Evolutionary conservation across 139 green algal species (phyloP).

Genomic region (Asterochloris erici): DNA sequence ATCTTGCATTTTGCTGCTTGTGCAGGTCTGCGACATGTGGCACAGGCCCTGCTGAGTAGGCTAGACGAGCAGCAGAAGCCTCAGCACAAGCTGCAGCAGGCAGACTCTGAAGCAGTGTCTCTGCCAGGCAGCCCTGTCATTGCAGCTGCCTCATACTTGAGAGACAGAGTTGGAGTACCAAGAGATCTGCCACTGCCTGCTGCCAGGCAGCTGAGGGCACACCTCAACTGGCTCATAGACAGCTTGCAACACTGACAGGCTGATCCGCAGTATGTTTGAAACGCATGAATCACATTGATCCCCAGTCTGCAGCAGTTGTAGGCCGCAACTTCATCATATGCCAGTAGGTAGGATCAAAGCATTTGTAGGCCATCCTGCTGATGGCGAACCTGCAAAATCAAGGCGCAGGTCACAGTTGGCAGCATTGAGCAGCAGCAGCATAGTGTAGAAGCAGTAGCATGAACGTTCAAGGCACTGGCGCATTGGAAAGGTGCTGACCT

Average conservation of each 20-base stretch:
- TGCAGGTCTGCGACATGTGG: conserved; percentile 76
- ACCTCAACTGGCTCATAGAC: conserved; percentile 78
- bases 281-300: not conserved
- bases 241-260: not conserved
- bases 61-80: conserved; percentile 51
- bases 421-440: no score
- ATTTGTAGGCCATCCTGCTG: no score
- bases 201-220: conserved; percentile 82
- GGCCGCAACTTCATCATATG: no score
- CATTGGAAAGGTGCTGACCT: no score
- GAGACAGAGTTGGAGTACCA: conserved; percentile 83
- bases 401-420: no score
- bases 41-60: conserved; percentile 72
- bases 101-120: not conserved
- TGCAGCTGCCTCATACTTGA: conserved; percentile 60
- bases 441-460: no score
- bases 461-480: no score
- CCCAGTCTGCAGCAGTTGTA: not conserved
- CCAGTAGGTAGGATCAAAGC: no score
- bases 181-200: conserved; percentile 79
- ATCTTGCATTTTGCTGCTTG: not conserved
- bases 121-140: conserved; percentile 31
- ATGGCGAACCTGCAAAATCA: no score
- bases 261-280: not conserved
- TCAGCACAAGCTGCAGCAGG: conserved; percentile 20